A percentile compares a stretch with the other conserved stretches of the same genome.
Conservation (phyloP, 768 basidiomycete genomes). For the Pholiota molesta region DNA sequence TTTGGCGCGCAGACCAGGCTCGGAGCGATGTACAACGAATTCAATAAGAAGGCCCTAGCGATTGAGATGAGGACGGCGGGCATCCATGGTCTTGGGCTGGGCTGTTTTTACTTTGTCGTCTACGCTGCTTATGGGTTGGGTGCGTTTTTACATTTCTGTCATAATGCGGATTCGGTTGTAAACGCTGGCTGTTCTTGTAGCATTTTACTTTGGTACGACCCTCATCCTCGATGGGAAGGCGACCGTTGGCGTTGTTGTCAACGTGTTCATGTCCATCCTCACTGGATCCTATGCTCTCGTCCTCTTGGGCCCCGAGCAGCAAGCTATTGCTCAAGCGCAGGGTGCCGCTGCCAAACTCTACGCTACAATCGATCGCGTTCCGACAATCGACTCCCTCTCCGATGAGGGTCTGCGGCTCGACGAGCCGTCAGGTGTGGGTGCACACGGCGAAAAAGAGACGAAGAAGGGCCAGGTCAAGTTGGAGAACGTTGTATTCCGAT, state of each 20-base stretch:
- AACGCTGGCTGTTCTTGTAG: background rate
- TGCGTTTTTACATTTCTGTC: conserved; percentile 28
- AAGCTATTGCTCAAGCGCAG: conserved; percentile 78
- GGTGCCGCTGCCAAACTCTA: conserved; percentile 89
- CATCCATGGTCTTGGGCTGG: conserved; percentile 62
- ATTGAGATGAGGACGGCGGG: conserved; percentile 62
- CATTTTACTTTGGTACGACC: conserved; percentile 71
- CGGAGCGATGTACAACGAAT: conserved; percentile 61
- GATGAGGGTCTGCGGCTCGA: conserved; percentile 70
- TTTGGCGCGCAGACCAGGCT: conserved; percentile 82
- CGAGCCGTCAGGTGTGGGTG: background rate
- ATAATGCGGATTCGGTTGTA: background rate
- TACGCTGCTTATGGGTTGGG: conserved; percentile 74
- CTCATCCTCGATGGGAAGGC: conserved; percentile 71
- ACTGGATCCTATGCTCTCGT: conserved; percentile 92
- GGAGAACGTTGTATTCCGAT: conserved; percentile 77
- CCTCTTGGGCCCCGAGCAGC: conserved; percentile 84
- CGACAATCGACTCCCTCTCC: conserved; percentile 80
- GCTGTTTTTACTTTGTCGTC: conserved; percentile 85
- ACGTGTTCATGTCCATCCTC: conserved; percentile 81
- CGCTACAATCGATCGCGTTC: conserved; percentile 85
- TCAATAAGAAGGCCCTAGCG: conserved; percentile 53
- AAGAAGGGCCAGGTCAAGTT: conserved; percentile 67
- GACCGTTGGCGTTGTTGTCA: conserved; percentile 75
- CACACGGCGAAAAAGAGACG: conserved; percentile 26